These are phyloP conservation scores for Didymella segeticola DNA, from an alignment of 2,329 filamentous ascomycete species.

Conservation along the genomic window DNA sequence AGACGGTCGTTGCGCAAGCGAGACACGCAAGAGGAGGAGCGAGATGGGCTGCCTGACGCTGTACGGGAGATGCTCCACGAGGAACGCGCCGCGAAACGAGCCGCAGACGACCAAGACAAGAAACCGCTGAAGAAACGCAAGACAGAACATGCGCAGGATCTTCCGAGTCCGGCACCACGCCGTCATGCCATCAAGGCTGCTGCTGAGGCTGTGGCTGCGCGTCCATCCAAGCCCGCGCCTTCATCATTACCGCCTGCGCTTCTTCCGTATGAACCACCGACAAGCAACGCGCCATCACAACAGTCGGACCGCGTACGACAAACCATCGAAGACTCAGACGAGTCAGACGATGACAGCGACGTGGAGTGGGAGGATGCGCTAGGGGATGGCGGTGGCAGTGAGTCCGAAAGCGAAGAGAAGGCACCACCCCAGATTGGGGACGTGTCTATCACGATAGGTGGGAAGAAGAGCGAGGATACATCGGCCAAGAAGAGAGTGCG, in stretches of 20 bases:
- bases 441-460: constrained; percentile 52
- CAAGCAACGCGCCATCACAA: constrained; percentile 14
- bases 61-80: constrained; percentile 57
- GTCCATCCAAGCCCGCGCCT: neutral
- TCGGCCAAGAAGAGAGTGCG: constrained; percentile 47
- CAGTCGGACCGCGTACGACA: constrained; percentile 42
- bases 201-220: neutral
- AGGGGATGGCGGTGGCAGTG: constrained; percentile 33
- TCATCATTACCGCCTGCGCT: constrained; percentile 17
- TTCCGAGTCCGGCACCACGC: constrained; percentile 8
- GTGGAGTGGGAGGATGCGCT: constrained; percentile 67
- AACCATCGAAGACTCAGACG: constrained; percentile 55
- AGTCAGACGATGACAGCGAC: constrained; percentile 65
- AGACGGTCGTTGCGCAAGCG: constrained; percentile 35
- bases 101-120: constrained; percentile 38
- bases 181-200: neutral
- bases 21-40: constrained; percentile 29
- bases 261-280: constrained; percentile 15
- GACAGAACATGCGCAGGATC: constrained; percentile 24
- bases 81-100: constrained; percentile 40
- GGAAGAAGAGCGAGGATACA: constrained; percentile 35
- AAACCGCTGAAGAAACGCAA: constrained; percentile 49
- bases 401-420: constrained; percentile 29
- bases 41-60: constrained; percentile 48
- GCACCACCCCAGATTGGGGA: constrained; percentile 46